Evolutionary conservation across 2,329 filamentous ascomycete species (phyloP).

Genomic region (Aspergillus sp.): DNA sequence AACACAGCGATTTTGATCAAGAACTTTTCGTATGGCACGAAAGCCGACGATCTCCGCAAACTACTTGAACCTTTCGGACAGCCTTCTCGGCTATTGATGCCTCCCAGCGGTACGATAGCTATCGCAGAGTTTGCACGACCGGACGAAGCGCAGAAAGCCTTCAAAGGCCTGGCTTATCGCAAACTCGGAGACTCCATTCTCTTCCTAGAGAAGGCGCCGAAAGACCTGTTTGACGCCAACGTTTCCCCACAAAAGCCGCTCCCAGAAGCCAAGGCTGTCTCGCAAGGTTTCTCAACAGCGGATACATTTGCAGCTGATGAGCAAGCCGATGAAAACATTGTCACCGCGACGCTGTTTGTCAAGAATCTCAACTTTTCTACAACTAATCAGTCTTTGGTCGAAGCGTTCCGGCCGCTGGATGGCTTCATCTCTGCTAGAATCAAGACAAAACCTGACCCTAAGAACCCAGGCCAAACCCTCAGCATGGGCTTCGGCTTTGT

Average conservation of each 20-base stretch:
- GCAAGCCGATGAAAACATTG: constrained; percentile 44
- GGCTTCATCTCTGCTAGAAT: constrained; percentile 89
- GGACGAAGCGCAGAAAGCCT: constrained; percentile 80
- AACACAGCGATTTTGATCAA: constrained; percentile 90
- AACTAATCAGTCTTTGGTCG: constrained; percentile 73
- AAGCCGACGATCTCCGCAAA: constrained; percentile 74
- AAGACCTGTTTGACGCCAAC: constrained; percentile 68
- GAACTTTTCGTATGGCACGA: constrained; percentile 87
- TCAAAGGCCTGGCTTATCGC: constrained; percentile 82
- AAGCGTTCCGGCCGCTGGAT: constrained; percentile 78
- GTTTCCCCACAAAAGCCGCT: constrained; percentile 36
- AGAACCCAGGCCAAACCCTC: constrained; percentile 81
- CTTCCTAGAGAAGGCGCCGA: constrained; percentile 92
- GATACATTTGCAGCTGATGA: constrained; percentile 50
- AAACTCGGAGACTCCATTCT: constrained; percentile 89
- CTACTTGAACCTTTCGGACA: constrained; percentile 86
- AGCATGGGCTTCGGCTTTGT: constrained; percentile 98
- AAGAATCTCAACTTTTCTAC: constrained; percentile 94
- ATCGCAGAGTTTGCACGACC: constrained; percentile 86
- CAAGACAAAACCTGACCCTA: constrained; percentile 92
- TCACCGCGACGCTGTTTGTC: constrained; percentile 85
- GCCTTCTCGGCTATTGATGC: constrained; percentile 83
- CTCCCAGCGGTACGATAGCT: constrained; percentile 88
- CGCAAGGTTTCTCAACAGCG: constrained; percentile 48
- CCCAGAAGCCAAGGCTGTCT: constrained; percentile 36